Conservation (phyloP, 306 rosid genomes). For the Clitoria ternatea region DNA sequence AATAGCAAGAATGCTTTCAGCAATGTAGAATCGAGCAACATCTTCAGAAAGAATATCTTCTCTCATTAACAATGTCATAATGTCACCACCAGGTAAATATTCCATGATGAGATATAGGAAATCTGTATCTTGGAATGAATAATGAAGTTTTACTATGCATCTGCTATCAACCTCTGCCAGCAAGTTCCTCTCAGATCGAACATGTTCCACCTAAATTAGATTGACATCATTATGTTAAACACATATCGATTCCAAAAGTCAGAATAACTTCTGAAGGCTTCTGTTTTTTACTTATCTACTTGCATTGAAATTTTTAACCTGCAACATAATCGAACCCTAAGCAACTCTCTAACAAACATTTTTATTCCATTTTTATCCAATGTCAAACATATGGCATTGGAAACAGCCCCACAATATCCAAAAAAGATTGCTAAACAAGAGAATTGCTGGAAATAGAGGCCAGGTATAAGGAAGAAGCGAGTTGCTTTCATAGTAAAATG, state of each 20-base stretch:
- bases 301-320: constrained; percentile 7
- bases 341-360: neutral
- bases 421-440: neutral
- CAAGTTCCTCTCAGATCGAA: constrained; percentile 98
- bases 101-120: constrained; percentile 98
- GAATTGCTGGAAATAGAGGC: constrained; percentile 15
- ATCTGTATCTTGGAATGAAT: constrained; percentile 97
- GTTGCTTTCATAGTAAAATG: neutral
- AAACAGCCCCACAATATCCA: neutral
- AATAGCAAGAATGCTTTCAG: constrained; percentile 96
- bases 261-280: constrained; percentile 6
- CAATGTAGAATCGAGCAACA: constrained; percentile 91
- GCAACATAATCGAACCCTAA: constrained; percentile 6
- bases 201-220: constrained; percentile 87
- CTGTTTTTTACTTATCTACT: neutral
- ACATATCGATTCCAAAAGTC: neutral
- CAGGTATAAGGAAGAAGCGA: constrained; percentile 1
- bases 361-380: constrained; percentile 8
- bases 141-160: constrained; percentile 91
- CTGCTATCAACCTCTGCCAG: constrained; percentile 99
- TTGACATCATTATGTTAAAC: neutral
- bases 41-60: constrained; percentile 94
- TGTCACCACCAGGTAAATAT: constrained; percentile 99
- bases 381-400: neutral
- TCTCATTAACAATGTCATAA: constrained; percentile 97